These are phyloP conservation scores for Rhizopus stolonifer DNA, from an alignment of 371 early-diverging fungal species.

Conservation along the genomic window DNA sequence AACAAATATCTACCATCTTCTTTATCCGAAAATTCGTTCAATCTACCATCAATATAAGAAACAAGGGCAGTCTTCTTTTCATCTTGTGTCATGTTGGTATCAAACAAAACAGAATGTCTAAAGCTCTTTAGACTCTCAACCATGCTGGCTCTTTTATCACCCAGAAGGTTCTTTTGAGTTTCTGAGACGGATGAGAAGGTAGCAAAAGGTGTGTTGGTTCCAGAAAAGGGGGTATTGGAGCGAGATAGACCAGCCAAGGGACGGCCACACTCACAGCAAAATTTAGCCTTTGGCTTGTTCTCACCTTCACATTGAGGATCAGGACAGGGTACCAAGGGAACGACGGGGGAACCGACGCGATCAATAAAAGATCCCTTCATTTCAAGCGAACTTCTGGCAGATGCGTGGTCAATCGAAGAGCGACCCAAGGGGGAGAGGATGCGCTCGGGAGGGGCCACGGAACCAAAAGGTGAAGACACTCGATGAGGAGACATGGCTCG, in stretches of 20 bases:
- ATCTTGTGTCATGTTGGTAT: constrained; percentile 44
- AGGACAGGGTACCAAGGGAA: constrained; percentile 38
- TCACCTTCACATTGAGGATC: constrained; percentile 61
- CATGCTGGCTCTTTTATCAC: constrained; percentile 13
- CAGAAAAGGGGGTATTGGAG: constrained; percentile 44
- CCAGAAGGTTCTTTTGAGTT: constrained; percentile 11
- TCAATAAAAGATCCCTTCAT: constrained; percentile 6
- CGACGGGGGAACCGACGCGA: constrained; percentile 19
- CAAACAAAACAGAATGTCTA: constrained; percentile 43
- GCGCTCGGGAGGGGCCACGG: not conserved
- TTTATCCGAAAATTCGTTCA: constrained; percentile 34
- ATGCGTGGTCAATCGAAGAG: not conserved
- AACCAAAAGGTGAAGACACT: not conserved
- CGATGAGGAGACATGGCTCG: not conserved
- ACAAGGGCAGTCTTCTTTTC: constrained; percentile 67
- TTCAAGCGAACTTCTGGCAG: not conserved
- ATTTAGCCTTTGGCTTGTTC: constrained; percentile 69
- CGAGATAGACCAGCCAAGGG: constrained; percentile 50
- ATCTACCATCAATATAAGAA: constrained; percentile 54
- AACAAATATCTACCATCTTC: constrained; percentile 41
- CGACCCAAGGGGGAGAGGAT: not conserved
- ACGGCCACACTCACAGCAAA: constrained; percentile 74
- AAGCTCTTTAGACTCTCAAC: constrained; percentile 5
- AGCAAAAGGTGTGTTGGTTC: constrained; percentile 2
- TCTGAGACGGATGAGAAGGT: not conserved